phyloP scores from a whole-genome alignment of 495 filamentous ascomycete genomes.

The Podospora australis region DNA sequence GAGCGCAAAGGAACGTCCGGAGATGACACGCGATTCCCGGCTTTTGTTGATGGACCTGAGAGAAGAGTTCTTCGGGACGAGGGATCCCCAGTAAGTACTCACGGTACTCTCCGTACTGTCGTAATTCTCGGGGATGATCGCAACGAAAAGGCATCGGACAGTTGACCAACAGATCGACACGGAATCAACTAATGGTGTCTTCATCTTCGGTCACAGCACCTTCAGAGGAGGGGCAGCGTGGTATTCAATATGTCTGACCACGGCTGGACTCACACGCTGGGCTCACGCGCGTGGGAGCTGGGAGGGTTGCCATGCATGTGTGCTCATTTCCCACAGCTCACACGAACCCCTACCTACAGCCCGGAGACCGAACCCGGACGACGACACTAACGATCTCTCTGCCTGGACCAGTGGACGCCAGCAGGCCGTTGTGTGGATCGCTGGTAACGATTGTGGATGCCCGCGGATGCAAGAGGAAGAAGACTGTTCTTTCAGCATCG shows the following conservation, averaged over 20 bases:
- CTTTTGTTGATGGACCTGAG: not conserved
- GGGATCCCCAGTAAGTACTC: too few relatives aligned
- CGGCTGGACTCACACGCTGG: not conserved
- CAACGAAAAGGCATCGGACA: not conserved
- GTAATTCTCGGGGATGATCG: too few relatives aligned
- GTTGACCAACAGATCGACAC: not conserved
- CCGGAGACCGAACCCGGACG: not conserved
- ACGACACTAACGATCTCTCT: not conserved
- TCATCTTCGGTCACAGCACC: not conserved
- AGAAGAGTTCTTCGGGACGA: not conserved
- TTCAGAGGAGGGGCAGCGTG: not conserved
- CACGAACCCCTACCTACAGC: not conserved
- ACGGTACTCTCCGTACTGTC: too few relatives aligned
- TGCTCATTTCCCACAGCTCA: conserved; percentile 4
- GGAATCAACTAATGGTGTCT: not conserved
- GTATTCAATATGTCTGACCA: not conserved
- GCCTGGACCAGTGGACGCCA: not conserved
- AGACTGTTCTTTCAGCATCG: too few relatives aligned
- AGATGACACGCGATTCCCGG: not conserved
- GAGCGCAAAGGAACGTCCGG: too few relatives aligned
- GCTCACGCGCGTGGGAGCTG: not conserved
- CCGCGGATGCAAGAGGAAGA: conserved; percentile 2
- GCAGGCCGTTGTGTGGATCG: too few relatives aligned
- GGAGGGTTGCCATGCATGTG: conserved; percentile 4
- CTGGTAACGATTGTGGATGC: too few relatives aligned